Base-by-base conservation (phyloP, 2,329 filamentous ascomycete genomes). In the Didymosphaeria variabile region DNA sequence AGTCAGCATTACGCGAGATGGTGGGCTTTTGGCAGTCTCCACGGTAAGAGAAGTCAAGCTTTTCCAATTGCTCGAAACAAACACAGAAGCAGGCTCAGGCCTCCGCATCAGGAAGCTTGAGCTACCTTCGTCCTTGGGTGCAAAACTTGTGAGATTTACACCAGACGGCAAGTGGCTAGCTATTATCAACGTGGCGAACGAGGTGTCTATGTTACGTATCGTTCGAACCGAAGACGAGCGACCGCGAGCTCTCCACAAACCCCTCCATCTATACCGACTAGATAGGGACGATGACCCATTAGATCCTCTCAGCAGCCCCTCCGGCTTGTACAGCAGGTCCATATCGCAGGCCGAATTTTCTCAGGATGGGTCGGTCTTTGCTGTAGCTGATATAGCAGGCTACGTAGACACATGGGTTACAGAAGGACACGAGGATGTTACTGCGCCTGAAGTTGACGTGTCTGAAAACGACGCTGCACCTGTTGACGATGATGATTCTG, bases 371-470 rank as follows among this genome's bases (percentile, higher is more conserved):
- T 88, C 86, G 66, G 87, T 97, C 64, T 81, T 98, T 50, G 93
- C 91, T 9, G 87, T 89, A 32, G 89, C 90, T 51, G 94, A 97
- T 76, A 79, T 97, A 55, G 89, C 91, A 46, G 95, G 95, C 46
- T 93, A 90, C 77, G 84, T 98, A 34, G 94, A 98, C 73, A 93
- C 90, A 19, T 99, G 94, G 91, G 81, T 93, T 1, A 79, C 97
- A 57, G 85, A 87, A 72, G 85, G 85, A 40, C 77, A 85, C 62
- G 82, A 86, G 68, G 84, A 87, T 66, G 65, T 73, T 2, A 80
- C 79, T 15, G 79, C 82, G 23, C 74, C 79, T 40, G 73, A 78
- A 63, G 74, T 80, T 34, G 75, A 82, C 29, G 68, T 75, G 49
- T 69, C 69, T 36, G 79, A 79, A 46, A 70, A 76, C 21, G 61